Conservation (phyloP, 179 eudicot genomes). For the Silene coronaria region DNA sequence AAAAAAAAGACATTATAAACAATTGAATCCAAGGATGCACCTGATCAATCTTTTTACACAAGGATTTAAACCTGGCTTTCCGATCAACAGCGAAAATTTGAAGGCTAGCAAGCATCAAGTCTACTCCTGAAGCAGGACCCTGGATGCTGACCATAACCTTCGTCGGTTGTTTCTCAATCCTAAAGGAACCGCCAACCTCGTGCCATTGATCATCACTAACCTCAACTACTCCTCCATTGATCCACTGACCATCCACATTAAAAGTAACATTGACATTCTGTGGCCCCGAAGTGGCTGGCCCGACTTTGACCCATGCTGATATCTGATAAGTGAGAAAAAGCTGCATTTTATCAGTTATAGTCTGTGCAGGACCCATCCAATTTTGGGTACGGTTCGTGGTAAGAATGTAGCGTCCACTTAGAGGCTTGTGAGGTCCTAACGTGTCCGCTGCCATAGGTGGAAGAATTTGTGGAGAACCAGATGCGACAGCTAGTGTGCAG, state of each 20-base stretch:
- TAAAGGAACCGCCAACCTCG: slow-evolving; percentile 79
- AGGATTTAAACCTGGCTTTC: slow-evolving; percentile 48
- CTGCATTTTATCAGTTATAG: slow-evolving; percentile 65
- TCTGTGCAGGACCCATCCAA: slow-evolving; percentile 99
- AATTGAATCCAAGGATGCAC: slow-evolving; percentile 27
- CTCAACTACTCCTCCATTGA: slow-evolving; percentile 78
- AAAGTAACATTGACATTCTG: slow-evolving; percentile 67
- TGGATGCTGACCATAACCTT: slow-evolving; percentile 72
- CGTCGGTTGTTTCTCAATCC: slow-evolving; percentile 67
- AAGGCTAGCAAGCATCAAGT: slow-evolving; percentile 71
- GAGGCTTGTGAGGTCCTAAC: slow-evolving; percentile 52
- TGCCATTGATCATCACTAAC: slow-evolving; percentile 55
- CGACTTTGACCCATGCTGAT: slow-evolving; percentile 77
- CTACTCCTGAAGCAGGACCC: slow-evolving; percentile 76
- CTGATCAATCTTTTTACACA: slow-evolving; percentile 60
- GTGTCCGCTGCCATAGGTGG: slow-evolving; percentile 77
- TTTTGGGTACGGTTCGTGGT: slow-evolving; percentile 70
- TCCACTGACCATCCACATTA: slow-evolving; percentile 79
- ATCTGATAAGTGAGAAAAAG: slow-evolving; percentile 80
- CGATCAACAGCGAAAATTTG: slow-evolving; percentile 81
- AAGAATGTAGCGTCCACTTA: slow-evolving; percentile 64
- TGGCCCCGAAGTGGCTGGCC: slow-evolving; percentile 49
- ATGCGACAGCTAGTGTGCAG: slow-evolving; percentile 51
- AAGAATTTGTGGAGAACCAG: slow-evolving; percentile 70
- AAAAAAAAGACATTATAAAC: not conserved